Evolutionary conservation across 169 alveolate species (phyloP), one percentile per base, ranked within the genome.

Genomic region (Plasmodium gonderi): DNA sequence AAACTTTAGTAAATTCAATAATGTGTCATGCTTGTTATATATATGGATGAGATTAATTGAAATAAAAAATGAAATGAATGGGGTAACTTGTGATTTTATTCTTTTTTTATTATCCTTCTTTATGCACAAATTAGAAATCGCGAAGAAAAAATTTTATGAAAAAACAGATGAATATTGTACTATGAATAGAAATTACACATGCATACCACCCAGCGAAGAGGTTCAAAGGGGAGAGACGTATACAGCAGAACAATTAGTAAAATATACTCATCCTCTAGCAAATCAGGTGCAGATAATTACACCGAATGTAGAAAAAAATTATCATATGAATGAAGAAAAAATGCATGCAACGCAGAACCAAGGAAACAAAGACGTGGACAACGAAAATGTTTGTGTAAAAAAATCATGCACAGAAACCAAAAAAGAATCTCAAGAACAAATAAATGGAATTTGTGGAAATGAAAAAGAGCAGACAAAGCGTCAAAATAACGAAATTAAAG

Each of bases 1-100:
- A 17, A 85, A 44, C 45, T 85, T 85, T 77, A 85, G 92, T 44
- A 85, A 85, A 85, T 85, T 74, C 68, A 77, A 74, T n/a, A 85
- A 85, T 23, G 92, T 85, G 14, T 85, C 38, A 29, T 76, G 78
- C 40, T 85, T 85, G 54, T 23, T 85, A 85, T 85, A 74, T 60
- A 31, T 51, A 40, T 85, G 92, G 92, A 26, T 85, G 54, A 54
- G 47, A 54, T 54, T 85, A 40, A 85, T 85, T 67, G 80, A 85
- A 75, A 85, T 85, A 44, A 85, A 85, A 75, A 82, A 51, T 51
- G 23, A 29, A n/a, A 44, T 12, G 47, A 85, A 65, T 51, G 72
- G 17, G 20, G 92, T 60, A 4, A 85, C 45, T 20, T 85, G 92
- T 54, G 92, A 85, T 85, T 85, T 85, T 60, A 85, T 85, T 20